phyloP scores from a whole-genome alignment of 257 asterid species.

The Mitragyna speciosa region DNA sequence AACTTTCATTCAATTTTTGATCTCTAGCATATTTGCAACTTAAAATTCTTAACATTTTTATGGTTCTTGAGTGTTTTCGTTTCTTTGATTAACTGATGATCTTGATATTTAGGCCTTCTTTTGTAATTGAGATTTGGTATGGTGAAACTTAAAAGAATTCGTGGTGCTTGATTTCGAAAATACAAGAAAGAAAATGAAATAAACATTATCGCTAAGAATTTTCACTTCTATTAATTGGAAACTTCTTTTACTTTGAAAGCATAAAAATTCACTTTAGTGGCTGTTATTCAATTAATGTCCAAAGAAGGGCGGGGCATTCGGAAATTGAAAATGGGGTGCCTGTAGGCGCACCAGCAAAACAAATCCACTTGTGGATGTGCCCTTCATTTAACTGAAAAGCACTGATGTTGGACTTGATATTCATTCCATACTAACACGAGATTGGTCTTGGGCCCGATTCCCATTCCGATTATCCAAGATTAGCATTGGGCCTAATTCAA shows the following conservation, averaged over 20 bases:
- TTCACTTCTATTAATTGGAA: neutral
- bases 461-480: no score
- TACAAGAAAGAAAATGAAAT: neutral
- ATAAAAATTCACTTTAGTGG: no score
- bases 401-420: no score
- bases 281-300: neutral
- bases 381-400: neutral
- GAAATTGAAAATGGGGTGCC: neutral
- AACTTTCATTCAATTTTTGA: no score
- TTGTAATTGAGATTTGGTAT: neutral
- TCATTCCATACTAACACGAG: no score
- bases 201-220: no score
- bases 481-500: neutral
- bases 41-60: neutral
- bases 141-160: no score
- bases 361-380: neutral
- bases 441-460: neutral
- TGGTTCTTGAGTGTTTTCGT: neutral
- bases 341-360: no score
- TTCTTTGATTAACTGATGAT: no score
- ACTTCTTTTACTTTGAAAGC: neutral
- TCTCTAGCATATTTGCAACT: no score
- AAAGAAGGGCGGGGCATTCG: neutral
- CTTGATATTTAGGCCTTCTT: no score
- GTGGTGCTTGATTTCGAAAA: no score